Evolutionary conservation across 176 grass and related monocot genomes (phyloP).

Genomic region (Olyra latifolia): DNA sequence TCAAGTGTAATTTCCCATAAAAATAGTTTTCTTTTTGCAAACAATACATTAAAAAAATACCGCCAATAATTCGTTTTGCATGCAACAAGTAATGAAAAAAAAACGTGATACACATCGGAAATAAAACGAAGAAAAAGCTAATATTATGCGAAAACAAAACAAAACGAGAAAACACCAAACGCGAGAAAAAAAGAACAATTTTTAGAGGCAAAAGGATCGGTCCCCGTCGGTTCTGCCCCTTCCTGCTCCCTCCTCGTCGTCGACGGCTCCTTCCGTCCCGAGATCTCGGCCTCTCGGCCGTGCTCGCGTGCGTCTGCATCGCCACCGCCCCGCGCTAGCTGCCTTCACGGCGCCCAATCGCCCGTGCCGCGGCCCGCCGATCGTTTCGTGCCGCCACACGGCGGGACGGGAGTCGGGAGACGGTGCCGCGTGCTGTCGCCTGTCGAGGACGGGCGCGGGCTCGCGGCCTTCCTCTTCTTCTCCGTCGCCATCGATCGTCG

Average conservation of each 20-base stretch:
- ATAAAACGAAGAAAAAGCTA: constrained; percentile 2
- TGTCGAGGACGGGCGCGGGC: no score
- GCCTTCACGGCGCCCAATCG: no score
- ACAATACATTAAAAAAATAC: neutral
- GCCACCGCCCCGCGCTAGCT: no score
- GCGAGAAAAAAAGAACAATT: neutral
- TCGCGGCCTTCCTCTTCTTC: no score
- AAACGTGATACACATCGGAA: neutral
- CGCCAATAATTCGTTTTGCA: neutral
- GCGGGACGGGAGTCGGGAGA: no score
- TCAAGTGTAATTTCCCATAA: no score
- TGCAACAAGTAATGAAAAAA: neutral
- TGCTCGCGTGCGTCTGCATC: no score
- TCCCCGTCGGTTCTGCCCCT: constrained; percentile 21
- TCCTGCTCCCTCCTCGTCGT: constrained; percentile 26
- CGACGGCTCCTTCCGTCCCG: constrained; percentile 12
- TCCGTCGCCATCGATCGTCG: no score
- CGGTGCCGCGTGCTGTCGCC: no score
- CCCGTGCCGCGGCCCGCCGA: no score
- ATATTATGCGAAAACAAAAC: neutral
- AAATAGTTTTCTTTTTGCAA: neutral
- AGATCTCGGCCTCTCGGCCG: no score
- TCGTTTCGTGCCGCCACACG: no score
- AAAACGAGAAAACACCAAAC: neutral
- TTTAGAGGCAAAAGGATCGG: constrained; percentile 17